Evolutionary conservation across 2,329 filamentous ascomycete species (phyloP), one percentile per base, ranked within the genome.

Genomic region (Penicillium concentricum): DNA sequence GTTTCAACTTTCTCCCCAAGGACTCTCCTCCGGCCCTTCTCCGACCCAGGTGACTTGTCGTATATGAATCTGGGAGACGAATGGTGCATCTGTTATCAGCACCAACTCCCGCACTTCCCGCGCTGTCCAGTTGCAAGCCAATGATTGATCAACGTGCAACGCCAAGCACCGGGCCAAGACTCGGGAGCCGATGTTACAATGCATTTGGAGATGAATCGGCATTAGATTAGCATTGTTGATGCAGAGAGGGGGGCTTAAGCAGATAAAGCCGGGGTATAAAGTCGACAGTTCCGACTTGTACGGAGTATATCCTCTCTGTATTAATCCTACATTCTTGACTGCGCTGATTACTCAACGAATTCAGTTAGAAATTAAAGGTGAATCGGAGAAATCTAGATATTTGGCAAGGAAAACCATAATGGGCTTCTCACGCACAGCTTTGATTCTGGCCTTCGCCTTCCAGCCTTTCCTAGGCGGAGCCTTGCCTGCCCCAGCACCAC

Each of bases 401-500:
- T 18, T 51, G 47, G 8, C 12, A 28, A 22, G 49, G 38, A 34
- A 34, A 32, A 39, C 32, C 5, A 16, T n/a, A 15, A 54, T 55
- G 52, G 46, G 46, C 9, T 38, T 51, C 32, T 44, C 52, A 32
- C 38, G 13, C 7, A 13, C 34, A 15, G 28, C 42, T 16, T 55
- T 32, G 39, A 16, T n/a, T 38, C 67, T 5, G 57, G 63, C 50
- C 60, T 70, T 18, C 28, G 58, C 58, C 30, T 26, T 60, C 4
- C 52, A 56, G n/a, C 54, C 58, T 13, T 56, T 62, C 18, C 54
- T 67, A 10, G 51, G 63, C 5, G 42, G 42, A 28, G 62, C 60
- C 9, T 46, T 61, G 15, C 50, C 67, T 10, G 59, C 68, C n/a
- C 75, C 76, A 18, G 69, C 77, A 15, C 79, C 81, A 71, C 84